Conservation (phyloP, 2,329 filamentous ascomycete genomes). For the Penicillium sp. region DNA sequence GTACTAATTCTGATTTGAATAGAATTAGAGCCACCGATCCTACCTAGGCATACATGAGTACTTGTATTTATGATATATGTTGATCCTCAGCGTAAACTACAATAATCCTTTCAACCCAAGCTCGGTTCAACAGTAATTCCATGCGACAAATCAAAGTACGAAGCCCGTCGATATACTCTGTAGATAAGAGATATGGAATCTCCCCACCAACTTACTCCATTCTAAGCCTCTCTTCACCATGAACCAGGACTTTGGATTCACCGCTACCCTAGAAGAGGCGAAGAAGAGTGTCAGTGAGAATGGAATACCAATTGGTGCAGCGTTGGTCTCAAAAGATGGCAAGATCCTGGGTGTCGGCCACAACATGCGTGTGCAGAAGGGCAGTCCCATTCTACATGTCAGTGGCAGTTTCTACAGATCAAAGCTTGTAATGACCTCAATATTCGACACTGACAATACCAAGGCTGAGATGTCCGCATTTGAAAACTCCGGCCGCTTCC, state of each 20-base stretch:
- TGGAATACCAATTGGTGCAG: conserved; percentile 55
- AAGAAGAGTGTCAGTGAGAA: conserved; percentile 51
- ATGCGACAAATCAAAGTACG: too few species aligned
- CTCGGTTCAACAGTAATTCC: too few species aligned
- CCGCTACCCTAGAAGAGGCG: conserved; percentile 54
- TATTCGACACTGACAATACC: conserved; percentile 1
- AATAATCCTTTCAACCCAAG: too few species aligned
- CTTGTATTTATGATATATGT: too few species aligned
- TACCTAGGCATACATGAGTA: too few species aligned
- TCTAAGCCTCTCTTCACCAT: conserved; percentile 18
- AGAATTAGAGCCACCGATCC: too few species aligned
- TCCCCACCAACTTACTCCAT: not conserved
- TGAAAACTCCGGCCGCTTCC: conserved; percentile 65
- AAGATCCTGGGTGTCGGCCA: conserved; percentile 65
- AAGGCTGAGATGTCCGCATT: conserved; percentile 73
- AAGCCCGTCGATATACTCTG: too few species aligned
- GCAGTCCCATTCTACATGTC: conserved; percentile 66
- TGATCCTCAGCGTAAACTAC: too few species aligned
- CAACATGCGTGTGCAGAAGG: conserved; percentile 69
- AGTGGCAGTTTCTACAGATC: conserved; percentile 21
- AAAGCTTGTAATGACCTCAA: not conserved
- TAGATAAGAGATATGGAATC: not conserved
- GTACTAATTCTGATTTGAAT: too few species aligned
- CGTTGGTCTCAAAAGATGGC: conserved; percentile 62
- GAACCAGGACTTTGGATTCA: conserved; percentile 49